Evolutionary conservation across 768 basidiomycete genomes (phyloP), one percentile per base, ranked within the genome.

Genomic region (Nevesoporus exiguus): DNA sequence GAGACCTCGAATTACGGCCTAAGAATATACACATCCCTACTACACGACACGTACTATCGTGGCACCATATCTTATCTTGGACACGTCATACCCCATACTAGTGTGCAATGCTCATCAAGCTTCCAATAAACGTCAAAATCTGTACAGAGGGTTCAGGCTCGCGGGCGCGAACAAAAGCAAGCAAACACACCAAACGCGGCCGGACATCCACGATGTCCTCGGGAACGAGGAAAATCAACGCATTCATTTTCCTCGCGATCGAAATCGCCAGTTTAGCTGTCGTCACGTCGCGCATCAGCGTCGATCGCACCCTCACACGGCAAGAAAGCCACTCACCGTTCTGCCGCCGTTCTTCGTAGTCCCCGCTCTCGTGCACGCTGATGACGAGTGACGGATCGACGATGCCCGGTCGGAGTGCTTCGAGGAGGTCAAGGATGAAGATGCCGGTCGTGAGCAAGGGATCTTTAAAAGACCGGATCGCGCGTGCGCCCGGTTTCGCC

Each of bases 171-270:
- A 19, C 45, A 11, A 0, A 6, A 5, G 1, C 4, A 25, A 1
- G 52, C 33, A 29, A 19, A 78, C 89, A 37, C 68, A 96, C 93
- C 69, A 97, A 78, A 54, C 92, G 84, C 30, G 93, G 84, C 40
- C 96, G 85, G 56, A 98, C 81, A 69, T 98, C 95, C 33, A 98
- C 93, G 62, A 98, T 94, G 72, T 94, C 94, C 66, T 98, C 96
- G 0, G 96, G 94, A 0, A 98, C 96, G 54, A 98, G 74, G 80
- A 98, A 98, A 64, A 98, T 98, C 62, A 97, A 72, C 5, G 92
- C 91, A 50, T 93, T 91, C 86, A 95, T 87, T 80, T 98, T 98
- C 66, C 96, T 80, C n/a, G 96, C 95, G 62, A 98, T 98, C 3
- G 96, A 98, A 62, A 98, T 98, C 8, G 93, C 96, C 59, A 98